These are phyloP conservation scores for Auricularia auricula-judae DNA, from an alignment of 768 basidiomycete species.

Conservation along the genomic window DNA sequence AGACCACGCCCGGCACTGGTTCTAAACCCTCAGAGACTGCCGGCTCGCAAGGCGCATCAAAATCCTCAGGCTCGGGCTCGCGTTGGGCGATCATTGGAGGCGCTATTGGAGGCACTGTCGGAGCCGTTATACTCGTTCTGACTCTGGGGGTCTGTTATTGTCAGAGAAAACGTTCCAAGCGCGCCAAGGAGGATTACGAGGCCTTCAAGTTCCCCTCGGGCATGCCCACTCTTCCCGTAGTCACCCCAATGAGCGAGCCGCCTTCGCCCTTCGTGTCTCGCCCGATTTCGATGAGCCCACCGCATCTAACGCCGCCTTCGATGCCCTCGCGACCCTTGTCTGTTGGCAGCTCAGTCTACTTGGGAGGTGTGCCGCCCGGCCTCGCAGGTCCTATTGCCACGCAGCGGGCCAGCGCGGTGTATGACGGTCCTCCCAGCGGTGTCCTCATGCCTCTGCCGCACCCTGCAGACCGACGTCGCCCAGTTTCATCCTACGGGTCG, in stretches of 20 bases:
- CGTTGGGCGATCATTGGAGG: constrained; percentile 1
- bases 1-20: not conserved
- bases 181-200: not conserved
- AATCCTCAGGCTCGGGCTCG: not conserved
- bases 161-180: not conserved
- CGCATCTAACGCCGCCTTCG: not conserved
- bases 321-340: not conserved
- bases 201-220: not conserved
- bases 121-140: not conserved
- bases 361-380: too few relatives aligned
- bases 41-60: not conserved
- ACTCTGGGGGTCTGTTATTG: not conserved
- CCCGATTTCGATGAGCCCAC: not conserved
- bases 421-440: too few relatives aligned
- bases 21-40: not conserved
- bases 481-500: not conserved
- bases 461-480: not conserved
- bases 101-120: constrained; percentile 2
- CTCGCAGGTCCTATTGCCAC: too few relatives aligned
- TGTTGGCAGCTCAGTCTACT: not conserved
- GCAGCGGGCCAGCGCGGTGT: too few relatives aligned
- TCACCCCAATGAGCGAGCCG: not conserved
- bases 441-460: not conserved
- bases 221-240: not conserved
- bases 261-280: not conserved